These are phyloP conservation scores for Solanum etuberosum DNA, from an alignment of 257 asterid genomes.

Conservation along the genomic window DNA sequence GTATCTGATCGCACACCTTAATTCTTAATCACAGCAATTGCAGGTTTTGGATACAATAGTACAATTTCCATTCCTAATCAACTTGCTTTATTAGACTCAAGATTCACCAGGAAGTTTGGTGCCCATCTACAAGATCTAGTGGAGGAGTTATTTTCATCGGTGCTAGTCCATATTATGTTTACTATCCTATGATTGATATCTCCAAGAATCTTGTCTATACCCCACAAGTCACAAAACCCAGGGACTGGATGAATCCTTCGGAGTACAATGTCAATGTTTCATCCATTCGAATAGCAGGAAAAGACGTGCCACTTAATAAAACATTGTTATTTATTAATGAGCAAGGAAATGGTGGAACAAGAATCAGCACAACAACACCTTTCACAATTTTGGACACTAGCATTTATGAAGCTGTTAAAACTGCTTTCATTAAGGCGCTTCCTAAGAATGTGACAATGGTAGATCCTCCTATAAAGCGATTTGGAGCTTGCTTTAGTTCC, in stretches of 20 bases:
- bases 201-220: neutral
- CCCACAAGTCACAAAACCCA: neutral
- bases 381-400: slow-evolving; percentile 7
- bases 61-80: slow-evolving; percentile 6
- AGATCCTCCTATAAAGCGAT: slow-evolving; percentile 2
- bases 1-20: too few relatives aligned
- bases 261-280: slow-evolving; percentile 13
- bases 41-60: slow-evolving; percentile 1
- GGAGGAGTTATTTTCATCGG: neutral
- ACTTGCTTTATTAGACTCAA: neutral
- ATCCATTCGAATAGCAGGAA: neutral
- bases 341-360: slow-evolving; percentile 8
- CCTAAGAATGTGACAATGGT: neutral
- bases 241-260: neutral
- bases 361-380: slow-evolving; percentile 3
- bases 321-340: neutral
- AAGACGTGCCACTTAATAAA: neutral
- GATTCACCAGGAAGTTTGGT: slow-evolving; percentile 5
- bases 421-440: neutral
- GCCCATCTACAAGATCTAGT: neutral
- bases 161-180: neutral
- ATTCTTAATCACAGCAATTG: neutral
- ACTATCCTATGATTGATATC: neutral
- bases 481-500: slow-evolving; percentile 7
- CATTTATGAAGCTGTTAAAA: slow-evolving; percentile 4